Evolutionary conservation across 208 protist genomes (phyloP).

Genomic region (Phytomonas serpens): DNA sequence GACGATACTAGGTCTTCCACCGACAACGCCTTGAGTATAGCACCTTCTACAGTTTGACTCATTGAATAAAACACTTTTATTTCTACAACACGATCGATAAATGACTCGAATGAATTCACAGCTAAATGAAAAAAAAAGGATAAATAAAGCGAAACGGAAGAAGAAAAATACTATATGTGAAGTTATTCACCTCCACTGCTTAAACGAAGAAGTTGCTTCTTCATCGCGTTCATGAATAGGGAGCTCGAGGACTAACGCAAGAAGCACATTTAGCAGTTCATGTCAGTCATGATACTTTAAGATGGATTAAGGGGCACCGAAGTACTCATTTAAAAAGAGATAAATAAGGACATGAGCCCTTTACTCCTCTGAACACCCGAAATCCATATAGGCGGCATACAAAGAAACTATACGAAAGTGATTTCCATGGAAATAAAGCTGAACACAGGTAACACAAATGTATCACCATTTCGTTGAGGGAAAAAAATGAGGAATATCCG

Average conservation of each 20-base stretch:
- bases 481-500: background rate
- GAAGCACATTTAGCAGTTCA: background rate
- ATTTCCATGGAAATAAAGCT: background rate
- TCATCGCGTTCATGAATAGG: background rate
- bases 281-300: background rate
- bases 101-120: background rate
- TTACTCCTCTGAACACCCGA: background rate
- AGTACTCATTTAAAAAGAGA: background rate
- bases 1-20: conserved; percentile 32
- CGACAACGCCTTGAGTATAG: conserved; percentile 40
- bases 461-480: background rate
- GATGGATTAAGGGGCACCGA: background rate
- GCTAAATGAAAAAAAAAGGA: background rate
- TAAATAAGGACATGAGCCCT: background rate
- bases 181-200: background rate
- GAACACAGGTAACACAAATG: background rate
- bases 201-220: background rate
- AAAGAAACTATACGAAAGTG: background rate
- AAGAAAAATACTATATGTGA: background rate
- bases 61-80: conserved; percentile 14
- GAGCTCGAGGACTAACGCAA: background rate
- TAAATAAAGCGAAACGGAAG: conserved; percentile 3
- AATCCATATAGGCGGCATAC: background rate
- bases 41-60: conserved; percentile 25
- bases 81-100: background rate